Evolutionary conservation across 2,329 filamentous ascomycete genomes (phyloP), one percentile per base, ranked within the genome.

Genomic region (Blastomyces emzantsi): DNA sequence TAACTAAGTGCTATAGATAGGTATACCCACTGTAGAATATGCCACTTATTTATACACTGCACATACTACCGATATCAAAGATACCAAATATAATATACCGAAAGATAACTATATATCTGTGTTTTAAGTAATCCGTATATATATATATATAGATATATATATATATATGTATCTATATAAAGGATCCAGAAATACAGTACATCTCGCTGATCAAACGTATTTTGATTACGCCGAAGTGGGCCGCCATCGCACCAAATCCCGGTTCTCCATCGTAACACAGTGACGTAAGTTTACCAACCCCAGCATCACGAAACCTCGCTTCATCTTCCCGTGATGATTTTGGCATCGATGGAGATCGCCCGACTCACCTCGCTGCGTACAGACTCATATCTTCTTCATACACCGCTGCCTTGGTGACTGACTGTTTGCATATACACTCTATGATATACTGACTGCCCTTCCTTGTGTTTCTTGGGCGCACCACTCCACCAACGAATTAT

Each of bases 221-320:
- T 41, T 22, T 8, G 55, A 57, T 57, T 57, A 57, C 55, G n/a
- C 2, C 30, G 19, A 28, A 22, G 41, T 41, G 13, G n/a, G 17
- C 4, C 7, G n/a, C n/a, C n/a, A 36, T n/a, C 30, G 17, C 30
- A 22, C 19, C 55, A 57, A 57, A 57, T 15, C 17, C 30, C 30
- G 19, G 6, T 33, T 25, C 55, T 57, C 6, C 19, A 57, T 15
- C 19, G 55, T 57, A 41, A 22, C 33, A 43, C 7, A 43, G 52
- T 57, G 55, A 57, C 55, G 55, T 57, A 57, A 57, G n/a, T 33
- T 57, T 57, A 57, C 55, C 51, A 33, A 11, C 5, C 7, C 33
- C 4, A 30, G 30, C 30, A 33, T 33, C 30, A 33, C 30, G 19
- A 3, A 57, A 57, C 55, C 33, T 57, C 55, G n/a, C 30, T 41